phyloP scores from a whole-genome alignment of 495 filamentous ascomycete species.

The Aspergillus heteromorphus region DNA sequence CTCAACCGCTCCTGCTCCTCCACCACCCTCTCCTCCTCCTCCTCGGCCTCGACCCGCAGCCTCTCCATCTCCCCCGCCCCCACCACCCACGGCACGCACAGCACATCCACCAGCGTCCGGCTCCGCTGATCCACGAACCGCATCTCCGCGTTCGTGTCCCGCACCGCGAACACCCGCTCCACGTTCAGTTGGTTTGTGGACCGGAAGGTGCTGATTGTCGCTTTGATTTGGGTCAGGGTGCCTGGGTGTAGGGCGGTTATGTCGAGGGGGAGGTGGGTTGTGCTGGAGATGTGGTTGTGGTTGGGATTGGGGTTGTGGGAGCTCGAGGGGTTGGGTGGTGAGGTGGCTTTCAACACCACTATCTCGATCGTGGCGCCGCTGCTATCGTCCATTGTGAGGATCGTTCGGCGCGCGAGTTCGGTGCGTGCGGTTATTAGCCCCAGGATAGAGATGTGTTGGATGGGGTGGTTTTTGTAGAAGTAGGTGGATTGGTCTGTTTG shows the following conservation, averaged over 20 bases:
- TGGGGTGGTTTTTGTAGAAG: slow-evolving; percentile 83
- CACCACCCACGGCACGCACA: slow-evolving; percentile 66
- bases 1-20: slow-evolving; percentile 35
- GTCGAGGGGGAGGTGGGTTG: slow-evolving; percentile 29
- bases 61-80: slow-evolving; percentile 46
- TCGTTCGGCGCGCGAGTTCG: slow-evolving; percentile 50
- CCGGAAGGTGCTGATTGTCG: slow-evolving; percentile 60
- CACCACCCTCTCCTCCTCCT: slow-evolving; percentile 32
- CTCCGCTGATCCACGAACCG: slow-evolving; percentile 65
- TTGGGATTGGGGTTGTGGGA: not conserved
- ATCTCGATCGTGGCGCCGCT: slow-evolving; percentile 72
- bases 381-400: slow-evolving; percentile 79
- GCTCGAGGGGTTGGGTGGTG: no score
- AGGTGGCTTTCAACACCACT: slow-evolving; percentile 23
- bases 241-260: slow-evolving; percentile 56
- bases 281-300: slow-evolving; percentile 18
- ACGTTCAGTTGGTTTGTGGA: slow-evolving; percentile 59
- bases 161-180: slow-evolving; percentile 56
- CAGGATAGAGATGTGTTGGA: slow-evolving; percentile 74
- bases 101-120: slow-evolving; percentile 56
- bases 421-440: slow-evolving; percentile 74
- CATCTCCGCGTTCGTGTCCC: slow-evolving; percentile 70
- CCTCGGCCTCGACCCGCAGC: slow-evolving; percentile 48
- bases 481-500: slow-evolving; percentile 62
- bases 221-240: slow-evolving; percentile 70